Evolutionary conservation across 495 filamentous ascomycete species (phyloP).

Genomic region (Xylaria grammica): DNA sequence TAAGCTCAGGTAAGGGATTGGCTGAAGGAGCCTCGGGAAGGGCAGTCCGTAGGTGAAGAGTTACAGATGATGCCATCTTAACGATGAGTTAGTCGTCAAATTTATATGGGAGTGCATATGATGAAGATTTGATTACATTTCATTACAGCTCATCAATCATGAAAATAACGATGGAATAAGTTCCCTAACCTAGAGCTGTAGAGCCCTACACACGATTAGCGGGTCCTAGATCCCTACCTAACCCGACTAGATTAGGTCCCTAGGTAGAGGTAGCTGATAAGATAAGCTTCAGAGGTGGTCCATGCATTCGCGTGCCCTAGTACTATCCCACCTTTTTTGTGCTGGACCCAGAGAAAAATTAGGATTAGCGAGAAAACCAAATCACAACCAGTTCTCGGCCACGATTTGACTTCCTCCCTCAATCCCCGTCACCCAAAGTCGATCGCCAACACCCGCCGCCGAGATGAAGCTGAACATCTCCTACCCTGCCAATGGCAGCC

Average conservation of each 20-base stretch:
- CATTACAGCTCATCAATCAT: background rate
- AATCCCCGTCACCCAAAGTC: constrained; percentile 32
- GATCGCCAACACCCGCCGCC: constrained; percentile 42
- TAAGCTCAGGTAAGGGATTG: constrained; percentile 76
- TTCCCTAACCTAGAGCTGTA: no score
- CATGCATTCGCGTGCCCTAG: constrained; percentile 30
- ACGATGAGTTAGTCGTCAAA: background rate
- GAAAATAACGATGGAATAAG: background rate
- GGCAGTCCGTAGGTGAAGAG: constrained; percentile 27
- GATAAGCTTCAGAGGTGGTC: constrained; percentile 21
- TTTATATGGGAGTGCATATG: background rate
- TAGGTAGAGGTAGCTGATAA: constrained; percentile 18
- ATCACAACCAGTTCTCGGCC: constrained; percentile 30
- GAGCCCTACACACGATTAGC: background rate
- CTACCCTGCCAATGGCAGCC: constrained; percentile 97
- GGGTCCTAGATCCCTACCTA: constrained; percentile 7
- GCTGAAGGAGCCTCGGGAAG: background rate
- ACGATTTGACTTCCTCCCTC: constrained; percentile 36
- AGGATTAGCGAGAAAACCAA: constrained; percentile 38
- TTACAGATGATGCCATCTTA: constrained; percentile 36
- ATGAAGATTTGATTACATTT: background rate
- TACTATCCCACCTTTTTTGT: constrained; percentile 32
- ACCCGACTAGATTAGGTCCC: no score
- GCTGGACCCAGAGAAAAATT: constrained; percentile 33
- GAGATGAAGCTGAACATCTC: constrained; percentile 96